Base-by-base conservation (phyloP, 257 asterid genomes). In the Pogostemon cablin region DNA sequence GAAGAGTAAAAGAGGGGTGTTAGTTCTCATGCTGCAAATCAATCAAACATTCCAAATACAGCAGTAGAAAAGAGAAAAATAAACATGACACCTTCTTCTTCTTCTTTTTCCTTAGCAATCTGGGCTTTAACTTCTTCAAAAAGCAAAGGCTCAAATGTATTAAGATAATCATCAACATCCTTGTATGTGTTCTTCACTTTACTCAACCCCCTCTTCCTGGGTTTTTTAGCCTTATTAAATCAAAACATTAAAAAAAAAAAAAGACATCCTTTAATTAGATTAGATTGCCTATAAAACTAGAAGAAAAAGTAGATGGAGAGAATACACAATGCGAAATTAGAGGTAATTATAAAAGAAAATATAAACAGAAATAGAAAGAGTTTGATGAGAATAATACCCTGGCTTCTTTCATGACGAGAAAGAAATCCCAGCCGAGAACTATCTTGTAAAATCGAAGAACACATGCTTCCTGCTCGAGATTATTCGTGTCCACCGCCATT, bases 51-150 rank as follows among this genome's bases (percentile, higher is more conserved):
- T 65, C 46, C 35, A 25, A 62, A 65, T n/a, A 40, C 25, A 52
- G 57, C 15, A 6, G 10, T 25, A 37, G 39, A 48, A 9, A 37
- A 0, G 17, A 17, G 62, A 56, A 61, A 49, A 39, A 11, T 62
- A 10, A 77, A 55, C 11, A 15, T 41, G 20, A 44, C 42, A 91
- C 96, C 93, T 64, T 81, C 93, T 73, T 88, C 98, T 48, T 86
- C 88, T 6, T 86, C 86, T 56, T 82, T 85, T 2, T 76, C 73
- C 76, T 86, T 87, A 64, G 80, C 65, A 73, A 95, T 95, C 79
- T 86, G 96, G 12, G 96, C 95, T 81, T 95, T 95, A 39, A 84
- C 99, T 73, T 95, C 99, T 81, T 95, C 99, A 68, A 95, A 91
- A 53, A 95, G 86, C 79, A 95, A 82, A 11, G 99, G 99, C 87